Evolutionary conservation across 257 asterid genomes (phyloP), one percentile per base, ranked within the genome.

Genomic region (Nicotiana benthamiana): DNA sequence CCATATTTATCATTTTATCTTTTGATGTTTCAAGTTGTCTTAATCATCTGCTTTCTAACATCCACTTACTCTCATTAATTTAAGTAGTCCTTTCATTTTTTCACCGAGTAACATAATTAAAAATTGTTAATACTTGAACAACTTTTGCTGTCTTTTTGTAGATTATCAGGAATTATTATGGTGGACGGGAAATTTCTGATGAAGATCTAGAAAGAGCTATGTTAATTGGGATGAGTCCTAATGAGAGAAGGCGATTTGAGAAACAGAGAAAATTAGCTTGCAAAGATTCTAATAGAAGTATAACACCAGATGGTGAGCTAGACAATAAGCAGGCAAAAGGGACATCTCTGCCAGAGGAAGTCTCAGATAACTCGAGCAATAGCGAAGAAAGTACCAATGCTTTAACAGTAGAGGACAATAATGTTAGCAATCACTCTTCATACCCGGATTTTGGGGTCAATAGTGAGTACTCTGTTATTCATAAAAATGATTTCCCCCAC

Each of bases 211-310:
- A 95, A 87, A 91, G 83, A 81, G 98, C 99, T 83, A 82, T 90
- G 88, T 65, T 91, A 51, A 87, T 93, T 61, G 99, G 99, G 76
- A 93, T 95, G 97, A 93, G 91, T 83, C 93, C 99, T 74, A 91
- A 90, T 27, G 97, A 90, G 89, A 91, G 93, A 87, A 89, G 91
- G 84, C 89, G 89, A 75, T 84, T 89, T 62, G 92, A 86, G 90
- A 95, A 93, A 86, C 89, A 89, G 86, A 90, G 85, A 86, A 91
- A 90, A 43, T 79, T 65, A 51, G 30, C 90, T 51, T 89, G 86
- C 34, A 91, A 84, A 76, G 87, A 85, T 85, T 77, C 89, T n/a
- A 36, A 66, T 7, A 75, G 70, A 81, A 63, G 67, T 40, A 61
- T 53, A 80, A 86, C 59, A 57, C 72, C 64, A 75, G 74, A 76